A percentile compares a stretch with the other conserved stretches of the same genome.
Conservation (phyloP, 441 rosid genomes). For the Lagerstroemia fauriei region DNA sequence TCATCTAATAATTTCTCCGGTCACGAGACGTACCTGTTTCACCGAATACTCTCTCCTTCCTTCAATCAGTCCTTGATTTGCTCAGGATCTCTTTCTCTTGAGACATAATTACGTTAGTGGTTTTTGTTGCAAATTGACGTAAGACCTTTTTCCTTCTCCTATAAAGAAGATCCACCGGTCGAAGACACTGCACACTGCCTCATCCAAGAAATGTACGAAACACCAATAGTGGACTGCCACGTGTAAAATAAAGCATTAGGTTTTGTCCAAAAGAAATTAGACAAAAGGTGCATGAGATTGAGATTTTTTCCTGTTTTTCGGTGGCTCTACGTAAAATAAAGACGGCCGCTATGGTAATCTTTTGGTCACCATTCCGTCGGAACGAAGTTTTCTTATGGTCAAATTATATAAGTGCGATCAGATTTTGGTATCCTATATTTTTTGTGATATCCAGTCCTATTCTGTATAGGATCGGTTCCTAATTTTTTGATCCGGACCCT, state of each 20-base stretch:
- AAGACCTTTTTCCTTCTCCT: not conserved
- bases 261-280: not conserved
- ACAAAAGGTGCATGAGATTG: not conserved
- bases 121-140: not conserved
- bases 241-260: not conserved
- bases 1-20: too few relatives aligned
- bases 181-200: not conserved
- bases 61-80: too few relatives aligned
- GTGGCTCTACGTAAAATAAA: not conserved
- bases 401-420: too few relatives aligned
- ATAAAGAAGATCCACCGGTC: not conserved
- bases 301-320: too few relatives aligned
- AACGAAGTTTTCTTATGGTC: not conserved
- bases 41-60: too few relatives aligned
- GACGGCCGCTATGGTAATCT: not conserved
- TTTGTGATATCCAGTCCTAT: too few relatives aligned
- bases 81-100: too few relatives aligned
- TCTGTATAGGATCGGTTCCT: too few relatives aligned
- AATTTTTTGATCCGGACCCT: too few relatives aligned
- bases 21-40: too few relatives aligned
- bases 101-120: not conserved
- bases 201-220: not conserved
- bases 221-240: not conserved
- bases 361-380: not conserved
- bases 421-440: too few relatives aligned